Evolutionary conservation across 2,329 filamentous ascomycete genomes (phyloP), one percentile per base, ranked within the genome.

Genomic region (Rutstroemia sp.): DNA sequence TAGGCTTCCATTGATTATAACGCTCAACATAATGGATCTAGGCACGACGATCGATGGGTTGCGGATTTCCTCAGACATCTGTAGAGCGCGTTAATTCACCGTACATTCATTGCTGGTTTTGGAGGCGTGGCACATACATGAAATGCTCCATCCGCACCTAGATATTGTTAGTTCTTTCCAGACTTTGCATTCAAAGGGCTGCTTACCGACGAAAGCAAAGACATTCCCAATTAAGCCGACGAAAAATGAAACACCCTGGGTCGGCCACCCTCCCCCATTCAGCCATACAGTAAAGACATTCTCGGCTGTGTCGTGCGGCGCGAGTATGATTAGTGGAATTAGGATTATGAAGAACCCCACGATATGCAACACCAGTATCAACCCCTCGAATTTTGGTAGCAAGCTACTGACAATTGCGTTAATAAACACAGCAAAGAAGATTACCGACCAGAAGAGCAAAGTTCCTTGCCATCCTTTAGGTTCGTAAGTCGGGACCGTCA

Each of bases 1-100:
- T 1, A 78, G 64, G 1, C 60, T 63, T 3, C 75, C 77, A 56
- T 79, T 79, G 56, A 78, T 68, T n/a, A 73, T 49, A 48, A 76
- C 70, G 4, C 73, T 73, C 39, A 71, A 70, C 14, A 80, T 69
- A 57, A 80, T 77, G 23, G 53, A 41, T 42, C 44, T 10, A 27
- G 57, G 57, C 7, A 58, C 48, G 10, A 56, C 42, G 4, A 48
- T 2, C 17, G 57, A 51, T 10, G 57, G 45, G 19, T 56, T 51
- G n/a, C n/a, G 46, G n/a, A 58, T 51, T 45, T 58, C 57, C 37
- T 58, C 57, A 0, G 57, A 56, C 48, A 58, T 58, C 54, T 56
- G 34, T 2, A 6, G 4, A 2, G 19, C 5, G 19, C 9, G 16
- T 56, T 23, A 56, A 44, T 25, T 25, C 23, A 14, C 21, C 10